Base-by-base conservation (phyloP, 2,329 filamentous ascomycete species). In the Colletotrichum godetiae region DNA sequence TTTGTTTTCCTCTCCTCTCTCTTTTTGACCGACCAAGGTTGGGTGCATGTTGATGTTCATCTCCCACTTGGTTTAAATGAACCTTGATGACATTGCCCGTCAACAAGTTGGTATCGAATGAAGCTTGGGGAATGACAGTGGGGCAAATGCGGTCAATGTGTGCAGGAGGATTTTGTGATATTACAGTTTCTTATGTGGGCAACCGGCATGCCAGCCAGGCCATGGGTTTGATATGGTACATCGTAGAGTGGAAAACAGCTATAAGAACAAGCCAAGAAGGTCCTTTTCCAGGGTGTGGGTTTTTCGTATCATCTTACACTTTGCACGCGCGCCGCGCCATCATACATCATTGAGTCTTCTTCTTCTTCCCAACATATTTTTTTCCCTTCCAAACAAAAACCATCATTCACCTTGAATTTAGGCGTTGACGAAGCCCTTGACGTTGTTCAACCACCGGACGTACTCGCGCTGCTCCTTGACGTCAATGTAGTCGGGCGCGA, bases 391-490 rank as follows among this genome's bases (percentile, higher is more conserved):
- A 49, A 22, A 49, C 19, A 22, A 19, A 19, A 49, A 19, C 10
- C 42, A 37, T 37, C 35, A 49, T 49, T 49, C 8, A 49, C 15
- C 7, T 49, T 49, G 19, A 22, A 46, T 69, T 83, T 87, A 95
- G 74, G 91, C 92, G 81, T 94, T 92, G 77, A 98, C 88, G 81
- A 98, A 98, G 75, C 85, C 87, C 91, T 96, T 97, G 84, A 98
- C 90, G 81, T 93, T 94, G 83, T 92, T 90, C 83, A 99, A 87
- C 97, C 97, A 99, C 77, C 89, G 87, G 75, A 97, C 87, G 84
- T 99, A 99, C 89, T 99, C 97, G 86, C 92, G 93, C 91, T 98
- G 96, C 91, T 99, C 97, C 92, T 99, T 99, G 85, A 94, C 91
- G 82, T 98, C 95, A 80, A 98, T 95, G 86, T 98, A 99, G 83